phyloP scores from a whole-genome alignment of 2,329 filamentous ascomycete genomes.

The Stromatinia cepivora region DNA sequence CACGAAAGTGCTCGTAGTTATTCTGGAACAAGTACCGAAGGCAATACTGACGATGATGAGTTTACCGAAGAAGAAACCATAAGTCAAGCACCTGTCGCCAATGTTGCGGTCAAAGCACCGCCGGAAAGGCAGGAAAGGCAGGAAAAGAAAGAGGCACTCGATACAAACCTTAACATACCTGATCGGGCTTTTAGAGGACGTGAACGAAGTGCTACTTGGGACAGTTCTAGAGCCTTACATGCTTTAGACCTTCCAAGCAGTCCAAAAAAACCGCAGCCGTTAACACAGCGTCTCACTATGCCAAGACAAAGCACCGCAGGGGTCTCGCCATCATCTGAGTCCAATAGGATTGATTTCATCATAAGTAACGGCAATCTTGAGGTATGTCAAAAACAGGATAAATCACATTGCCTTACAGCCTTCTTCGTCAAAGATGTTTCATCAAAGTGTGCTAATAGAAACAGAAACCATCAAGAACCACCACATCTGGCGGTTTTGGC shows the following conservation, averaged over 20 bases:
- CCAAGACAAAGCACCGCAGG: neutral
- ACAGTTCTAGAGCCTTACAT: constrained; percentile 21
- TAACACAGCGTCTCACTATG: constrained; percentile 10
- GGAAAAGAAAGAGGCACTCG: neutral
- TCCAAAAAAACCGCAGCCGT: neutral
- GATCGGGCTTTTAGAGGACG: constrained; percentile 13
- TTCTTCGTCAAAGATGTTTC: neutral
- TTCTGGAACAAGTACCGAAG: constrained; percentile 31
- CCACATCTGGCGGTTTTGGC: constrained; percentile 24
- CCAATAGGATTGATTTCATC: neutral
- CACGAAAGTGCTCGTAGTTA: constrained; percentile 37
- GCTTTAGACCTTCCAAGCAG: neutral
- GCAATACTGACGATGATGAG: constrained; percentile 26
- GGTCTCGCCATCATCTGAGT: constrained; percentile 16
- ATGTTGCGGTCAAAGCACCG: neutral
- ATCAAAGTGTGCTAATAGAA: neutral
- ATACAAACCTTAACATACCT: neutral
- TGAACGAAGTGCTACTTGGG: constrained; percentile 24
- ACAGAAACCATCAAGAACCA: constrained; percentile 22
- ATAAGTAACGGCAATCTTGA: constrained; percentile 4
- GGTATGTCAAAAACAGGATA: constrained; percentile 5
- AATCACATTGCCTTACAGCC: no score
- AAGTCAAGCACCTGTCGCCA: neutral
- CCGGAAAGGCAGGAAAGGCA: neutral
- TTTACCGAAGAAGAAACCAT: constrained; percentile 7